Percentiles rank a stretch among this genome's conserved stretches.
Evolutionary conservation across 2,329 filamentous ascomycete species (phyloP).

Genomic region (Epichloe hybrida): DNA sequence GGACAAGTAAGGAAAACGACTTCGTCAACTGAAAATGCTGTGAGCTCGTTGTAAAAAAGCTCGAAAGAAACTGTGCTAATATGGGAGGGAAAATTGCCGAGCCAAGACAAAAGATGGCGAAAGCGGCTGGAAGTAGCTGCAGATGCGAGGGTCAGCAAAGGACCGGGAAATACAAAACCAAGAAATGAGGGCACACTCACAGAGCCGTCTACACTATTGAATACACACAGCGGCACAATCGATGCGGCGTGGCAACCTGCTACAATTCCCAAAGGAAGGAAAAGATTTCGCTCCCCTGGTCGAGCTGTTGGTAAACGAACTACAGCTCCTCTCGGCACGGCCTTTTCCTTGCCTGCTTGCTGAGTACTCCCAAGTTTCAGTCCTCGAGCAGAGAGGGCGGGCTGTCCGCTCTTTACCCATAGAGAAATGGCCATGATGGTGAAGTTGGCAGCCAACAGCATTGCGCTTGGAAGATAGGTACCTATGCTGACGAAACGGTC

Average conservation of each 20-base stretch:
- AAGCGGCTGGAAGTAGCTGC: conserved; percentile 46
- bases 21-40: conserved; percentile 72
- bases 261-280: conserved; percentile 62
- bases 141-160: not conserved
- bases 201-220: conserved; percentile 57
- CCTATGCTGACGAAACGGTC: conserved; percentile 96
- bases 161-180: not conserved
- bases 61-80: conserved; percentile 41
- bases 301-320: not conserved
- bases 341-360: not conserved
- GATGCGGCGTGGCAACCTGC: conserved; percentile 62
- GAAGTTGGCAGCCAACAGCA: conserved; percentile 89
- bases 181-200: conserved; percentile 33
- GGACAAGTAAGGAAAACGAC: conserved; percentile 80
- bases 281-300: conserved; percentile 49
- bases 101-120: conserved; percentile 40
- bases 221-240: conserved; percentile 69
- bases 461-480: conserved; percentile 93
- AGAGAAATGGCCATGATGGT: conserved; percentile 87
- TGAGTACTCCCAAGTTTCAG: not conserved
- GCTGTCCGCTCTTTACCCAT: conserved; percentile 77
- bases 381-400: conserved; percentile 1
- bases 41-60: conserved; percentile 36
- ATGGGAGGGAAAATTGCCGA: conserved; percentile 44
- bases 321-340: conserved; percentile 19